Base-by-base conservation (phyloP, 116 monocot genomes). In the Trichopus zeylanicus region DNA sequence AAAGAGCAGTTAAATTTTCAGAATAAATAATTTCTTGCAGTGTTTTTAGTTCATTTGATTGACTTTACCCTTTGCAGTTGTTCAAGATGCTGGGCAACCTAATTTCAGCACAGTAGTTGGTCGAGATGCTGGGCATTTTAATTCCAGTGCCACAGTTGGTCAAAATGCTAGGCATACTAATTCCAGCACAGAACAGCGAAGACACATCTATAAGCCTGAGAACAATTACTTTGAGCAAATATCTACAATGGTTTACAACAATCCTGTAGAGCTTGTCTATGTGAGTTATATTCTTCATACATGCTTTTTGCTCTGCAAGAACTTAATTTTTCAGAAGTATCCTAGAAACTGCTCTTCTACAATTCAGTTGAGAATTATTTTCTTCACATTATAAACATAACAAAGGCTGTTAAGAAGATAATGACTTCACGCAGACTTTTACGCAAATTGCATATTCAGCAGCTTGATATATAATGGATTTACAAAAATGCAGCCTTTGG, bases 171-270 rank as follows among this genome's bases (percentile, higher is more conserved):
- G 32, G 8, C 8, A 33, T 33, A n/a, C n/a, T n/a, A 34, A 46
- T 48, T 35, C 55, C 19, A 20, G 24, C 15, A 25, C 11, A 29
- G 71, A 48, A 39, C 37, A 63, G 24, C 32, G 59, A 27, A 71
- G 72, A 29, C 35, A 51, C 42, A 65, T 65, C 38, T 65, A 75
- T 46, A 56, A 39, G 46, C n/a, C 63, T 55, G 57, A 31, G 30
- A 58, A 30, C 46, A 52, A 70, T 63, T 29, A 56, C 26, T 47
- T 7, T 10, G 26, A 62, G 5, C 18, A 49, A n/a, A 1, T 38
- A 10, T 9, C 61, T 67, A 22, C 58, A n/a, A 61, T 46, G 51
- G 58, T 55, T 60, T 53, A 8, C 9, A 28, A 31, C 12, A 49
- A 57, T 59, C 67, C 54, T 24, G 42, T 15, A 26, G 10, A 60